These are phyloP conservation scores for Curvularia sp. DNA, from an alignment of 2,329 filamentous ascomycete genomes.

Conservation along the genomic window DNA sequence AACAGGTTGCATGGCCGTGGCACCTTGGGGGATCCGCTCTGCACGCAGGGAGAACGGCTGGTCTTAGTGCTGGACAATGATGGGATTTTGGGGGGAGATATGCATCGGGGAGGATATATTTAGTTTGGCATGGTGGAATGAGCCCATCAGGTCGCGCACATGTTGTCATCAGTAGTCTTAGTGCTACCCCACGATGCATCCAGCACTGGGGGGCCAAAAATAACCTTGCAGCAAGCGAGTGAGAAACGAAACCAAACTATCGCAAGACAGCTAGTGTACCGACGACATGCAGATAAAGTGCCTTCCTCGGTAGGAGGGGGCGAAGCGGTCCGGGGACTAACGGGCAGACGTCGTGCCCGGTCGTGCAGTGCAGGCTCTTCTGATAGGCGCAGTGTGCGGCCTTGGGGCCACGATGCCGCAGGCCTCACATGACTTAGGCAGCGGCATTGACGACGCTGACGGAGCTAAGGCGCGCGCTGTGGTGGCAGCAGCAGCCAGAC, in stretches of 20 bases:
- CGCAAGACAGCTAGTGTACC: constrained; percentile 23
- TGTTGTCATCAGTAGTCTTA: not conserved
- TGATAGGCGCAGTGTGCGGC: constrained; percentile 15
- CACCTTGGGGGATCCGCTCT: constrained; percentile 17
- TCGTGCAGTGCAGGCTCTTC: constrained; percentile 17
- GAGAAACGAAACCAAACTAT: constrained; percentile 34
- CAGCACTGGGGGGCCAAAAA: constrained; percentile 33
- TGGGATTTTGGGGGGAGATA: constrained; percentile 12
- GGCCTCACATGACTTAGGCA: constrained; percentile 21
- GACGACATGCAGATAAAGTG: constrained; percentile 25
- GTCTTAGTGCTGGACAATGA: constrained; percentile 25
- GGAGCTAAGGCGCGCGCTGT: constrained; percentile 19
- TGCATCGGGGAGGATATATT: constrained; percentile 17
- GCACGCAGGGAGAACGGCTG: constrained; percentile 30
- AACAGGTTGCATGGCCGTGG: constrained; percentile 24
- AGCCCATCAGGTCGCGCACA: constrained; percentile 10
- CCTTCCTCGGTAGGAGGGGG: constrained; percentile 16
- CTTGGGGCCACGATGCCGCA: constrained; percentile 25
- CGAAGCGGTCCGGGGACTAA: constrained; percentile 23
- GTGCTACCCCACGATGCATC: constrained; percentile 28
- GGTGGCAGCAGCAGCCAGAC: constrained; percentile 14
- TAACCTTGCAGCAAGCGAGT: constrained; percentile 31
- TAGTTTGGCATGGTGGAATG: constrained; percentile 9
- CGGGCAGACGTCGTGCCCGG: constrained; percentile 31
- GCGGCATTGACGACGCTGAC: constrained; percentile 25